Evolutionary conservation across 2,329 filamentous ascomycete species (phyloP).

Genomic region (Aspergillus texensis): DNA sequence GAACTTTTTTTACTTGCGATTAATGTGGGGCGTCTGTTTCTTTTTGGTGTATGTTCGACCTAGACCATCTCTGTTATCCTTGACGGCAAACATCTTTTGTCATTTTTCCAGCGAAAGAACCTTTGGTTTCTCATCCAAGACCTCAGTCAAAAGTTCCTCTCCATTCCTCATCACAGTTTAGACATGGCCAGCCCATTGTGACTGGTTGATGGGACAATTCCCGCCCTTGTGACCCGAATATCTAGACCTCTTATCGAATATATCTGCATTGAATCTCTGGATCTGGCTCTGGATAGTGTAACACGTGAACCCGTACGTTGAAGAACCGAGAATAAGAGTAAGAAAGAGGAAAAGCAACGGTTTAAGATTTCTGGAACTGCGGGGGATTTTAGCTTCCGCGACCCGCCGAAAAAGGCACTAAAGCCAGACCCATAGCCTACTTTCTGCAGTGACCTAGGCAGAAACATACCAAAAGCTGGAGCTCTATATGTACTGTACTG

Average conservation of each 20-base stretch:
- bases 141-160: not conserved
- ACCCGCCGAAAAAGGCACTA: not conserved
- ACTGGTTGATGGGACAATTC: not conserved
- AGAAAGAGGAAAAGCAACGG: not conserved
- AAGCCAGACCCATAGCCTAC: not conserved
- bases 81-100: not conserved
- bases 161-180: not conserved
- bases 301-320: no score
- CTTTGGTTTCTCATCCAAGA: not conserved
- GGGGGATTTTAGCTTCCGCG: constrained; percentile 2
- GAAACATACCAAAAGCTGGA: not conserved
- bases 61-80: constrained; percentile 3
- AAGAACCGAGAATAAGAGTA: no score
- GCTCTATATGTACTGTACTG: not conserved
- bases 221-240: not conserved
- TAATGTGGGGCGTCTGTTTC: not conserved
- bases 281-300: not conserved
- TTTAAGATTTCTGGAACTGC: not conserved
- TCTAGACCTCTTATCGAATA: not conserved
- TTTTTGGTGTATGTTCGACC: not conserved
- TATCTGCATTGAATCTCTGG: not conserved
- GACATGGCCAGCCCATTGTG: not conserved
- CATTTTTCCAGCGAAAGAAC: not conserved
- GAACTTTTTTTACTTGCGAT: not conserved
- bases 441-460: not conserved